These are phyloP conservation scores for Neonectria faginata DNA, from an alignment of 2,329 filamentous ascomycete species.

Conservation along the genomic window DNA sequence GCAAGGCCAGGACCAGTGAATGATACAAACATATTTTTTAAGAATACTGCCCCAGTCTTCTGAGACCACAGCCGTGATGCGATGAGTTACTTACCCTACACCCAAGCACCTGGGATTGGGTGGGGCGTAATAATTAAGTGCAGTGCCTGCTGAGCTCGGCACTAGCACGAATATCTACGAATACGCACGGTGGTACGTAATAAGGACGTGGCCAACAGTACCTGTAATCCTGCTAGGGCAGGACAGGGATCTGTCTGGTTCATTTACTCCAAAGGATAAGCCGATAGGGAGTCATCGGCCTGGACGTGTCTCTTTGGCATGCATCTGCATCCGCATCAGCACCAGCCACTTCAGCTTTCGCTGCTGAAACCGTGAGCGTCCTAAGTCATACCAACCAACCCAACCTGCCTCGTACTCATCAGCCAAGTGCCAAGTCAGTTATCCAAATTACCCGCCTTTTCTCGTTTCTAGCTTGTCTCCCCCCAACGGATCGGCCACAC, in stretches of 20 bases:
- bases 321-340: too few species aligned
- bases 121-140: background rate
- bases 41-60: too few species aligned
- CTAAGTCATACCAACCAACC: background rate
- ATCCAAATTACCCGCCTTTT: background rate
- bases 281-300: background rate
- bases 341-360: too few species aligned
- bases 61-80: background rate
- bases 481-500: background rate
- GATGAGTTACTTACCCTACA: background rate
- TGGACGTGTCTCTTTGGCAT: background rate
- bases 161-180: background rate
- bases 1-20: too few species aligned
- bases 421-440: background rate
- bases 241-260: background rate
- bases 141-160: background rate
- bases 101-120: background rate
- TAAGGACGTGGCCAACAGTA: background rate
- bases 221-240: background rate
- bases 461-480: background rate
- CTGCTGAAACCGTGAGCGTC: background rate
- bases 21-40: too few species aligned
- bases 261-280: background rate
- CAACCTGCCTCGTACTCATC: background rate
- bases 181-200: constrained; percentile 5